Evolutionary conservation across 1,139 yeast genomes (phyloP), one percentile per base, ranked within the genome.

Genomic region (Yamadazyma songkhlaensis): DNA sequence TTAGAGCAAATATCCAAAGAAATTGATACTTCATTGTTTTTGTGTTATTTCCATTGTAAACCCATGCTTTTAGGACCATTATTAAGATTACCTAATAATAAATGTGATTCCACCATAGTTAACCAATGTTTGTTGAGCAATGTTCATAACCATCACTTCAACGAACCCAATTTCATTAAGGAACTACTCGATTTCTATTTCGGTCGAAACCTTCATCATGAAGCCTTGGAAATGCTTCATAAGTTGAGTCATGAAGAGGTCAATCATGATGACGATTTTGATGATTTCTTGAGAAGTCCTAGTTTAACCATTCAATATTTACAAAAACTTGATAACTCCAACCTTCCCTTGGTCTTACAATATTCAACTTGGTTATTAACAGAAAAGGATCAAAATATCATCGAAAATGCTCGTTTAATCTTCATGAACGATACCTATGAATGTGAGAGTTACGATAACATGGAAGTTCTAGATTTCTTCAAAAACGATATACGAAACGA

Each of bases 61-160:
- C 87, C 89, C 0, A 75, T 83, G 49, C 68, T 92, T 53, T 72
- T 92, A 12, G 96, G 95, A 0, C 94, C 97, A 0, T 72, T 92
- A 25, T 70, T 92, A 6, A 67, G 97, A 37, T 71, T 89, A 2
- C 75, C 76, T 0, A 76, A 78, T 29, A 92, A 90, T 54, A 68
- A 70, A 44, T 88, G 97, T 62, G 83, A 84, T 51, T 72, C 84
- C 2, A 64, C 64, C 1, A 71, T 77, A 3, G 96, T 88, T 2
- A 76, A 78, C 38, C 59, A 64, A 5, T 70, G 77, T 38, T 70
- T 90, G 25, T 50, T 69, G 26, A 51, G 53, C 11, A 55, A 59
- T 43, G 35, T 58, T n/a, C 60, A 58, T 37, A 44, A 50, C 6
- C 64, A 60, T 35, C 42, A 43, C 12, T 11, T 13, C 8, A 64